Base-by-base conservation (phyloP, 805 yeast genomes). In the Candida coquimbonensis region DNA sequence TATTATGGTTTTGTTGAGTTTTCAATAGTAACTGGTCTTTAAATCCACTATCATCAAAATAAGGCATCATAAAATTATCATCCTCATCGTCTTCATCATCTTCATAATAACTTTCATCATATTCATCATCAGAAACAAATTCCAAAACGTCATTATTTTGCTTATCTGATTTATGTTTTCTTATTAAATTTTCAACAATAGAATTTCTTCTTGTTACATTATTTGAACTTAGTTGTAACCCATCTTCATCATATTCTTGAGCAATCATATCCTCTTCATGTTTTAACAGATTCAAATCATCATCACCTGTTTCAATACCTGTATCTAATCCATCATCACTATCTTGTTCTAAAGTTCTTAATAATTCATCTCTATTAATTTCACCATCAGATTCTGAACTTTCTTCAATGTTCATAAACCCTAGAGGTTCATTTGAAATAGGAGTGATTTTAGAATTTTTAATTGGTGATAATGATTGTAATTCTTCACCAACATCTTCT, bases 401-500 rank as follows among this genome's bases (percentile, higher is more conserved):
- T 33, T 60, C 64, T 36, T 59, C 62, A 44, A 55, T 55, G 36
- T 49, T 52, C 37, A 54, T 53, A 17, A 56, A 50, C 0, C 58
- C 56, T 27, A 52, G 33, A n/a, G 59, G 50, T 41, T 55, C 57
- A 40, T 49, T 53, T 1, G 48, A 37, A 13, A 53, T 47, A 16
- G 55, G 38, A n/a, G 57, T 51, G 7, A 52, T 38, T 24, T 38
- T 56, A 17, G 34, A 32, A 24, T 54, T 47, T 36, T 45, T 45
- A 5, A 45, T 21, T n/a, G 48, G 48, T 11, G 48, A 45, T 11
- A 45, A 39, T 6, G 33, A 38, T 11, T 24, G 25, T 2, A 74
- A 63, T 38, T 75, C 84, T 58, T 80, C 86, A 19, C 86, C 86
- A 25, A 79, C 68, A 60, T 78, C 85, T 57, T 79, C 86, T 39